These are phyloP conservation scores for Pseudozyma sp. DNA, from an alignment of 1,284 basidiomycete species.

Conservation along the genomic window DNA sequence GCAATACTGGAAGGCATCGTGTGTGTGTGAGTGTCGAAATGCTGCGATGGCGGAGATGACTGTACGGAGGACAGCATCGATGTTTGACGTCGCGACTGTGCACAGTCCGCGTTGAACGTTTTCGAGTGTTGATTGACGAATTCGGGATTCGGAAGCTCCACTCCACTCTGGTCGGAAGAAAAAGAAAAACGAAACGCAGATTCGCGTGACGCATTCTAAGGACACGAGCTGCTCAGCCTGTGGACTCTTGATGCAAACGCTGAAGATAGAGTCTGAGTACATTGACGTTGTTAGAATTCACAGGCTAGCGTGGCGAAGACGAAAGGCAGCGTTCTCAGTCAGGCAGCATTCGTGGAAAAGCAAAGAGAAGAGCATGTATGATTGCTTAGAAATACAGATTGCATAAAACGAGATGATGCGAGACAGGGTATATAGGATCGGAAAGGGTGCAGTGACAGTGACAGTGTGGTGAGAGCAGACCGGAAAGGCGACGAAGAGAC, in stretches of 20 bases:
- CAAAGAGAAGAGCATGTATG: not conserved
- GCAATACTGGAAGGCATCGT: conserved; percentile 14
- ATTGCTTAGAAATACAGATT: conserved; percentile 42
- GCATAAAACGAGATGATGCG: conserved; percentile 16
- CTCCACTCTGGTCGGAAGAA: conserved; percentile 8
- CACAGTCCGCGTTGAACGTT: not conserved
- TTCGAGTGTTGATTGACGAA: conserved; percentile 10
- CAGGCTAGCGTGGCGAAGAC: too few relatives aligned
- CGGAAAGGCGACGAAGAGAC: too few relatives aligned
- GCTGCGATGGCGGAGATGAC: not conserved
- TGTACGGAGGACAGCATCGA: conserved; percentile 1
- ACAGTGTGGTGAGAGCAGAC: too few relatives aligned
- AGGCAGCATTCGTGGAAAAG: too few relatives aligned
- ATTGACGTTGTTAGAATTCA: too few relatives aligned
- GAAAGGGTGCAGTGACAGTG: not conserved
- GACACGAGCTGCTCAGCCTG: too few relatives aligned
- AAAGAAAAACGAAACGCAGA: not conserved
- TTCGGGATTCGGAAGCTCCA: conserved; percentile 12
- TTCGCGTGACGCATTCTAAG: too few relatives aligned
- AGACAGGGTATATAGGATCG: conserved; percentile 20
- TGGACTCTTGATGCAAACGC: too few relatives aligned
- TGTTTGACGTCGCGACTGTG: not conserved
- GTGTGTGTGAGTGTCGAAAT: not conserved
- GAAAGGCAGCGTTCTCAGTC: too few relatives aligned
- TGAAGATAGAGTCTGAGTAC: too few relatives aligned